phyloP scores from a whole-genome alignment of 2,329 filamentous ascomycete genomes.

The Clathrospora elynae region DNA sequence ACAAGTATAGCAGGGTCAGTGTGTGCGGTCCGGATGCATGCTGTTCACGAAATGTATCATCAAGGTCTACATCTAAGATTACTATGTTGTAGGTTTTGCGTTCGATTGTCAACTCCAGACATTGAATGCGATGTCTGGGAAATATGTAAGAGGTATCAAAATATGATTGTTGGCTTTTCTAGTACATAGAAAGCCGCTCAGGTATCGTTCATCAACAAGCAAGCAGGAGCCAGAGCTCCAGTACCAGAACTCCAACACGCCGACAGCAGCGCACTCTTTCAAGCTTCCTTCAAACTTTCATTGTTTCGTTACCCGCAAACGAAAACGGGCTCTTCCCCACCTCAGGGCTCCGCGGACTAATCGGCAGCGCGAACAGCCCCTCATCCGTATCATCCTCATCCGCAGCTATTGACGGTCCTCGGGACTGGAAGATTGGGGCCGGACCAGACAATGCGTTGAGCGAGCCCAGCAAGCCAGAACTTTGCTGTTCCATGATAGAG shows the following conservation, averaged over 20 bases:
- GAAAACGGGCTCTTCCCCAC: constrained; percentile 84
- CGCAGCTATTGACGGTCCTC: constrained; percentile 38
- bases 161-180: constrained; percentile 4
- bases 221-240: constrained; percentile 6
- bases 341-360: constrained; percentile 85
- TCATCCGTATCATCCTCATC: constrained; percentile 67
- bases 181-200: constrained; percentile 10
- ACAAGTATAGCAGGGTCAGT: too few species aligned
- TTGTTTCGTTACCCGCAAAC: constrained; percentile 51
- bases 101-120: too few species aligned
- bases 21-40: too few species aligned
- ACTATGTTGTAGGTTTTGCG: too few species aligned
- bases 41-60: too few species aligned
- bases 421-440: constrained; percentile 37
- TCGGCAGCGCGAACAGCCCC: constrained; percentile 82
- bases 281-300: constrained; percentile 41
- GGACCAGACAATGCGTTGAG: constrained; percentile 51
- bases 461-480: constrained; percentile 49
- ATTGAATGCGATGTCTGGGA: too few species aligned
- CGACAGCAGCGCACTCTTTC: constrained; percentile 24
- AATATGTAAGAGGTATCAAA: too few species aligned
- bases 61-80: too few species aligned
- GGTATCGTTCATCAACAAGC: constrained; percentile 23
- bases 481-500: constrained; percentile 49
- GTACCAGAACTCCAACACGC: constrained; percentile 5